phyloP scores from a whole-genome alignment of 768 basidiomycete genomes.

The Agaricus bisporus region DNA sequence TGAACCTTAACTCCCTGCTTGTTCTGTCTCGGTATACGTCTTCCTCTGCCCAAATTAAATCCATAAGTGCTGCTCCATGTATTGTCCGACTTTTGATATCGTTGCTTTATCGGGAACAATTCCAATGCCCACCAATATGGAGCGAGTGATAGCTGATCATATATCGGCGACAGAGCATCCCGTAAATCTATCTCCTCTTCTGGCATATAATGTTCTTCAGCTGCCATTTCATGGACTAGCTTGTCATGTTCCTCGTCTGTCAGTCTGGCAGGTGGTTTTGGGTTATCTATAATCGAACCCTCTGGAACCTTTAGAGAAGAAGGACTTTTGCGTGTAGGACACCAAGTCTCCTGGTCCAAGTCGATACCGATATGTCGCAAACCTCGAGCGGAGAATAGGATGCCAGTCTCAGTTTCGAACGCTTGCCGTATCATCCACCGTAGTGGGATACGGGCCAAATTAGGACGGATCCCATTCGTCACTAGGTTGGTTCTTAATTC shows the following conservation, averaged over 20 bases:
- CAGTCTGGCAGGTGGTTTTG: neutral
- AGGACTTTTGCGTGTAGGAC: conserved; percentile 29
- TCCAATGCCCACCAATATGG: conserved; percentile 69
- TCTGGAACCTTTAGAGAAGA: conserved; percentile 16
- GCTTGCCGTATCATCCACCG: conserved; percentile 71
- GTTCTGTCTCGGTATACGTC: conserved; percentile 37
- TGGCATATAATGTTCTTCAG: conserved; percentile 34
- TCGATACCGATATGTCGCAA: conserved; percentile 31
- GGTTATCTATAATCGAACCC: conserved; percentile 11
- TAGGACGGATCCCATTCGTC: conserved; percentile 30
- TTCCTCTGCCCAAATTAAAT: conserved; percentile 30
- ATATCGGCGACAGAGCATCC: conserved; percentile 50
- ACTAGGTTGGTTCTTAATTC: conserved; percentile 16
- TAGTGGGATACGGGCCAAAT: conserved; percentile 46
- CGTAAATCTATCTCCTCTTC: conserved; percentile 61
- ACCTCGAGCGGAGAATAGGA: conserved; percentile 46
- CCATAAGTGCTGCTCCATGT: conserved; percentile 21
- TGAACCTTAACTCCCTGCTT: conserved; percentile 36
- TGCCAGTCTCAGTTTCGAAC: conserved; percentile 49
- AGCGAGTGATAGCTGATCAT: conserved; percentile 49
- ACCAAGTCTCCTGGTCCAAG: conserved; percentile 34
- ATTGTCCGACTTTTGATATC: conserved; percentile 28
- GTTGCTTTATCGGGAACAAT: conserved; percentile 38
- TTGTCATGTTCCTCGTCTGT: conserved; percentile 49
- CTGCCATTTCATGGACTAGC: neutral